Conservation (phyloP, 2,329 filamentous ascomycete species). For the Curvularia spicifera region DNA sequence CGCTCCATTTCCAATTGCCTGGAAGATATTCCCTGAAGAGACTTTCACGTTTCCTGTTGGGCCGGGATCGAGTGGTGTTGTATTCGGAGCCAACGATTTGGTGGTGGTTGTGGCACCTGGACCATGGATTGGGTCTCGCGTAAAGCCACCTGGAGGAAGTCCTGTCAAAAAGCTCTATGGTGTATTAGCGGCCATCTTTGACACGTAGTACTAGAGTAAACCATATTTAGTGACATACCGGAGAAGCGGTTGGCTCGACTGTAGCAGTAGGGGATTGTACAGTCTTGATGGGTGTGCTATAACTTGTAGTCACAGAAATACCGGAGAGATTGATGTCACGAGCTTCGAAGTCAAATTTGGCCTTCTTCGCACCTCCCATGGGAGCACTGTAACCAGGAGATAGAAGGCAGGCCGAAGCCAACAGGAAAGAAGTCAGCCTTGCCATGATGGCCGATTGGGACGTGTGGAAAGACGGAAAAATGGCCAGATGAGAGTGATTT, state of each 20-base stretch:
- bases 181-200: slow-evolving; percentile 12
- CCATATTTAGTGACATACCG: slow-evolving; percentile 27
- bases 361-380: slow-evolving; percentile 22
- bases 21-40: slow-evolving; percentile 48
- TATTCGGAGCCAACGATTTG: slow-evolving; percentile 35
- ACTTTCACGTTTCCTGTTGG: slow-evolving; percentile 24
- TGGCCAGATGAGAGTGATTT: slow-evolving; percentile 26
- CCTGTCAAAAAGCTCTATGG: slow-evolving; percentile 40
- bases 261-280: slow-evolving; percentile 40
- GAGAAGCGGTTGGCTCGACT: slow-evolving; percentile 33
- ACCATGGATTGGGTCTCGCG: slow-evolving; percentile 33
- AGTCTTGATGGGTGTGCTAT: slow-evolving; percentile 35
- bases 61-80: slow-evolving; percentile 40
- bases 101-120: slow-evolving; percentile 26
- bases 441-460: slow-evolving; percentile 28
- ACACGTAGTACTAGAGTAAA: background rate
- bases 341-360: slow-evolving; percentile 19
- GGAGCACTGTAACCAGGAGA: slow-evolving; percentile 35
- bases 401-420: slow-evolving; percentile 34
- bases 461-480: slow-evolving; percentile 17
- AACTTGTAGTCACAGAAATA: slow-evolving; percentile 40
- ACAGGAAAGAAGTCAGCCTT: slow-evolving; percentile 32
- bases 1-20: slow-evolving; percentile 49
- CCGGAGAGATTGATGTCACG: slow-evolving; percentile 34
- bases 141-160: slow-evolving; percentile 41